These are phyloP conservation scores for Aspergillus latus DNA, from an alignment of 2,329 filamentous ascomycete genomes.

Conservation along the genomic window DNA sequence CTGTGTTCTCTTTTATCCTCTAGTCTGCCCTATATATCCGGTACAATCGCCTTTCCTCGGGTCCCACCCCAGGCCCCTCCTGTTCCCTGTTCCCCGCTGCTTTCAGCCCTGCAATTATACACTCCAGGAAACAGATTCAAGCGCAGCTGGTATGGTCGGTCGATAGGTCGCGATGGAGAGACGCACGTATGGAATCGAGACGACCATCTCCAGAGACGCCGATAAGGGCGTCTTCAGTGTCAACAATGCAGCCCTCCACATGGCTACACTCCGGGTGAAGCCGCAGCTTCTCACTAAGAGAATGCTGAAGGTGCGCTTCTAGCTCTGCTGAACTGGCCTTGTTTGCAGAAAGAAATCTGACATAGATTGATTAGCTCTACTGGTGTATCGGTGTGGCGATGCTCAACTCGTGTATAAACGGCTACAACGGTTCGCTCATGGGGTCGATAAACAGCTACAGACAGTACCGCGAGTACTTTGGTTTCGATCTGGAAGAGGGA, in stretches of 20 bases:
- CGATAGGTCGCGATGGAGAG: too few relatives aligned
- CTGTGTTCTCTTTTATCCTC: too few relatives aligned
- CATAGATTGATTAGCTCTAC: constrained; percentile 36
- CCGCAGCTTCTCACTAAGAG: constrained; percentile 38
- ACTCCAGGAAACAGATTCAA: too few relatives aligned
- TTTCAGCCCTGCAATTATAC: too few relatives aligned
- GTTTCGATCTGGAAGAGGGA: constrained; percentile 39
- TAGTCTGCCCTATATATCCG: too few relatives aligned
- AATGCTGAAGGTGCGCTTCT: constrained; percentile 44
- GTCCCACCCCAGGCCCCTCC: too few relatives aligned
- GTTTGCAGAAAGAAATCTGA: too few relatives aligned
- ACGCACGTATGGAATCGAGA: too few relatives aligned
- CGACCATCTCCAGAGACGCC: too few relatives aligned
- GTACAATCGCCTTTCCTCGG: too few relatives aligned
- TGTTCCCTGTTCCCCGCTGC: too few relatives aligned
- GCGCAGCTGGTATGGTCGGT: too few relatives aligned
- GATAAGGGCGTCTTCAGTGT: constrained; percentile 13
- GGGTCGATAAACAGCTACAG: constrained; percentile 49
- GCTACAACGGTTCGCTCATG: constrained; percentile 53
- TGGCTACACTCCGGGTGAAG: constrained; percentile 34
- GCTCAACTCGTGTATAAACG: constrained; percentile 49
- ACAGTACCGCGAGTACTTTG: constrained; percentile 48
- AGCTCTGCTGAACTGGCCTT: not conserved
- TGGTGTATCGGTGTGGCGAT: constrained; percentile 44
- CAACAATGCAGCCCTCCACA: constrained; percentile 32